Evolutionary conservation across 495 filamentous ascomycete genomes (phyloP), one percentile per base, ranked within the genome.

Genomic region (Trichocladium uniseriatum): DNA sequence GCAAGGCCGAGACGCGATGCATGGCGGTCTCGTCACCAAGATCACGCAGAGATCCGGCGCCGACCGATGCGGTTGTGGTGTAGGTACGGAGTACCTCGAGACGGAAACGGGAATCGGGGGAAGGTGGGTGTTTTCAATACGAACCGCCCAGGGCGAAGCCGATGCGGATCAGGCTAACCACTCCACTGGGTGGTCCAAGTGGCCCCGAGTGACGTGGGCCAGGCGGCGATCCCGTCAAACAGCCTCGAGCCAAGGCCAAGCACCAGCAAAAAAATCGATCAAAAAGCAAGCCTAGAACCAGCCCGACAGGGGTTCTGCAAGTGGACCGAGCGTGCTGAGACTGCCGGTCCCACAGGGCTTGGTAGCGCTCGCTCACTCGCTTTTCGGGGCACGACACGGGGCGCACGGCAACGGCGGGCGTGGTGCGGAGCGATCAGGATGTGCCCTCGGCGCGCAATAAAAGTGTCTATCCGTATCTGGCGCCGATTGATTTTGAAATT

Each of bases 1-100:
- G 69, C 41, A 76, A 59, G 21, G 69, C 60, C 55, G 72, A 72
- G 57, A 76, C 70, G 49, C 72, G 71, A 62, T 73, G 68, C 72
- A 76, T 74, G 59, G 64, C 56, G 57, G 49, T 34, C 15, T 46
- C 36, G 29, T 45, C 49, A 38, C 38, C 48, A 38, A 34, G 32
- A 16, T 32, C 32, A 45, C 28, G 38, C n/a, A 24, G 9, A 7
- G 7, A 16, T 39, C 15, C 24, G 22, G 35, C 20, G 2, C 16
- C 21, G 21, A 35, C 37, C 21, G 43, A 28, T 14, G 15, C 15
- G 14, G 35, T 38, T 38, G n/a, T 18, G n/a, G n/a, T n/a, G n/a
- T n/a, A n/a, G n/a, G n/a, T n/a, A n/a, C n/a, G n/a, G n/a, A n/a
- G n/a, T n/a, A n/a, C n/a, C n/a, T n/a, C n/a, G n/a, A n/a, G n/a